phyloP scores from a whole-genome alignment of 106 monocot species.

The Amphibolis antarctica region DNA sequence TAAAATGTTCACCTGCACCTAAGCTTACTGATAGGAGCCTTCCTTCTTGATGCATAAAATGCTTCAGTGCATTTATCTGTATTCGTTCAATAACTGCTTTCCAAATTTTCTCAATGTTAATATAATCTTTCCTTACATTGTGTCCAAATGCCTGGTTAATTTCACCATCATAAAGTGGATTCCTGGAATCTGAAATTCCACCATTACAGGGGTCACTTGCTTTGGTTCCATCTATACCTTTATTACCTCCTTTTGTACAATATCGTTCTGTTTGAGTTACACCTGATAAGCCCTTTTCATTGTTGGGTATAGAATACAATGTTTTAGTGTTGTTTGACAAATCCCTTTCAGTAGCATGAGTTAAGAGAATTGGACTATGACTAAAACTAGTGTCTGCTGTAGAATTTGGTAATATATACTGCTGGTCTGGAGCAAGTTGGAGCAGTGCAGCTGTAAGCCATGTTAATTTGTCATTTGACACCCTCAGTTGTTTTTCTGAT shows the following conservation, averaged over 20 bases:
- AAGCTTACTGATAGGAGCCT: constrained; percentile 47
- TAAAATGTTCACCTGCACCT: constrained; percentile 37
- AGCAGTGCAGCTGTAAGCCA: constrained; percentile 95
- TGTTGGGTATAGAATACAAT: constrained; percentile 5
- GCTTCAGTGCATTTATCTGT: constrained; percentile 32
- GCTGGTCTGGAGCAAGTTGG: constrained; percentile 87
- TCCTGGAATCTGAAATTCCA: neutral
- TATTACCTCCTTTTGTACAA: constrained; percentile 1
- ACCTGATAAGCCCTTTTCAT: constrained; percentile 13
- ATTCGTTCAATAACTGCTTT: constrained; percentile 42
- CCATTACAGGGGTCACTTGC: neutral
- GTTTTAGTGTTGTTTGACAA: constrained; percentile 9
- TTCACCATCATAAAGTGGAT: constrained; percentile 3
- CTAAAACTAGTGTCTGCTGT: constrained; percentile 31
- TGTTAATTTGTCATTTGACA: constrained; percentile 85
- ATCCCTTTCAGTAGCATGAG: constrained; percentile 14
- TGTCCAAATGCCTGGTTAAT: constrained; percentile 8
- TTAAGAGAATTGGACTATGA: constrained; percentile 28
- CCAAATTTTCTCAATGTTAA: constrained; percentile 45
- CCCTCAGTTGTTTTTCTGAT: constrained; percentile 75
- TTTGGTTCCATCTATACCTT: constrained; percentile 4
- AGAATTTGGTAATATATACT: constrained; percentile 45
- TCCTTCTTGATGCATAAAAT: constrained; percentile 51
- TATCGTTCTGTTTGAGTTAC: constrained; percentile 4
- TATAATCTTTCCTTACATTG: constrained; percentile 12